A percentile compares a stretch with the other conserved stretches of the same genome.
Conservation (phyloP, 2,329 filamentous ascomycete species). For the Venturia carpophila region DNA sequence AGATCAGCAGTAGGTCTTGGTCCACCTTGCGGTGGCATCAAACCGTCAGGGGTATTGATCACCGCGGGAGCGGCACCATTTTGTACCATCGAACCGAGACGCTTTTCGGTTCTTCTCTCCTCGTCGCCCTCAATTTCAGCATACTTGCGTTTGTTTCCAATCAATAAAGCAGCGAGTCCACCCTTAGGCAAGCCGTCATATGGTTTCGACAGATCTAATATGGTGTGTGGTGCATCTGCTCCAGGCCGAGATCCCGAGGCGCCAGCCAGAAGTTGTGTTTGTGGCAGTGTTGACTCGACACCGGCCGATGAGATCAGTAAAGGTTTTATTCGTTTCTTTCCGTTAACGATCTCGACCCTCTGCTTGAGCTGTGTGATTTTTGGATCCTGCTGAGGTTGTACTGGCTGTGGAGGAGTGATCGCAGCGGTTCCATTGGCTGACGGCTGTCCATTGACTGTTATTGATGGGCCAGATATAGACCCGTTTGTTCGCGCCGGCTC, state of each 20-base stretch:
- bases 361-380: constrained; percentile 71
- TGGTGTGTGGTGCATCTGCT: constrained; percentile 68
- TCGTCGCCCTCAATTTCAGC: constrained; percentile 67
- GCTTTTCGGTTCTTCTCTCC: constrained; percentile 53
- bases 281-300: constrained; percentile 79
- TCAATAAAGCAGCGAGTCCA: constrained; percentile 72
- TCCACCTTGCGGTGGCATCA: constrained; percentile 62
- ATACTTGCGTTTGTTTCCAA: constrained; percentile 89
- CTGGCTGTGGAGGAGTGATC: constrained; percentile 29
- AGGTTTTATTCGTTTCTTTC: constrained; percentile 90
- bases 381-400: constrained; percentile 38
- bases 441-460: constrained; percentile 23
- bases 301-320: constrained; percentile 78
- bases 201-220: constrained; percentile 85
- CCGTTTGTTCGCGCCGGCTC: constrained; percentile 40
- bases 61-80: constrained; percentile 68
- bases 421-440: constrained; percentile 24
- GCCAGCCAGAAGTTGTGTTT: constrained; percentile 75
- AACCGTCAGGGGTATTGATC: constrained; percentile 66
- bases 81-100: constrained; percentile 50
- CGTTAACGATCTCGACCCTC: constrained; percentile 86
- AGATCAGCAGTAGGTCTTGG: constrained; percentile 52
- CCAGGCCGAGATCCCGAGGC: constrained; percentile 45
- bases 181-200: constrained; percentile 89
- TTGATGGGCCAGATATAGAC: constrained; percentile 27